Percentiles rank a stretch among this genome's conserved stretches.
phyloP scores from a whole-genome alignment of 2,329 filamentous ascomycete species.

The Arthrobotrys megalospora region DNA sequence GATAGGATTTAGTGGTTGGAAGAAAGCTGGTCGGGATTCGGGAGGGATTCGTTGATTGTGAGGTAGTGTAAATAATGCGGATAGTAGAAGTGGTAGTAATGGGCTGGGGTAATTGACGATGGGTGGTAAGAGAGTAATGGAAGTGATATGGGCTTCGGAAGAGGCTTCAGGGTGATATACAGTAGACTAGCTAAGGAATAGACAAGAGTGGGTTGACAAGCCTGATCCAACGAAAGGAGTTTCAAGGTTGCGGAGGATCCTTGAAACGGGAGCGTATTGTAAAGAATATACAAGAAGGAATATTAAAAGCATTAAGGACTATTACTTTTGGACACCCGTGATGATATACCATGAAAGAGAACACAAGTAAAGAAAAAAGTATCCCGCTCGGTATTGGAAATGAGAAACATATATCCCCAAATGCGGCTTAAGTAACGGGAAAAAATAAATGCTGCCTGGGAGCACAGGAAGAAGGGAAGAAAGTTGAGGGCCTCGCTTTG shows the following conservation, averaged over 20 bases:
- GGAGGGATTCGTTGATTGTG: too few relatives aligned
- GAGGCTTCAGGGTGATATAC: constrained; percentile 9
- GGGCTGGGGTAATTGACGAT: background rate
- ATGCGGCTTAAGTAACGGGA: constrained; percentile 26
- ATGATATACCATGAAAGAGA: constrained; percentile 48
- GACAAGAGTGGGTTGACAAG: background rate
- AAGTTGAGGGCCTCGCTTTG: constrained; percentile 33
- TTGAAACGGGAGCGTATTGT: constrained; percentile 1
- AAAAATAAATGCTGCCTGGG: constrained; percentile 18
- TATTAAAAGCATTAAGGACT: constrained; percentile 39
- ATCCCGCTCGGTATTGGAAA: constrained; percentile 12
- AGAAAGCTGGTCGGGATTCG: background rate
- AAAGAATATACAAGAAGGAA: constrained; percentile 26
- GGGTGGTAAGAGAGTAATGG: background rate
- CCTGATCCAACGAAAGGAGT: background rate
- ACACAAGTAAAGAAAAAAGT: constrained; percentile 17
- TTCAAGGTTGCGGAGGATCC: background rate
- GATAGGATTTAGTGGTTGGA: background rate
- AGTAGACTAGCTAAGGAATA: constrained; percentile 20
- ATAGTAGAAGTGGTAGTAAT: background rate
- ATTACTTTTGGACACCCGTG: constrained; percentile 59
- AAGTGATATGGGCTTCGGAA: background rate
- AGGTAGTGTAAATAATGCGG: too few relatives aligned
- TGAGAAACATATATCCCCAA: constrained; percentile 29
- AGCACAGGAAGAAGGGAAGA: constrained; percentile 18